phyloP scores from a whole-genome alignment of 129 eudicot species.

The Artemisia tridentata region DNA sequence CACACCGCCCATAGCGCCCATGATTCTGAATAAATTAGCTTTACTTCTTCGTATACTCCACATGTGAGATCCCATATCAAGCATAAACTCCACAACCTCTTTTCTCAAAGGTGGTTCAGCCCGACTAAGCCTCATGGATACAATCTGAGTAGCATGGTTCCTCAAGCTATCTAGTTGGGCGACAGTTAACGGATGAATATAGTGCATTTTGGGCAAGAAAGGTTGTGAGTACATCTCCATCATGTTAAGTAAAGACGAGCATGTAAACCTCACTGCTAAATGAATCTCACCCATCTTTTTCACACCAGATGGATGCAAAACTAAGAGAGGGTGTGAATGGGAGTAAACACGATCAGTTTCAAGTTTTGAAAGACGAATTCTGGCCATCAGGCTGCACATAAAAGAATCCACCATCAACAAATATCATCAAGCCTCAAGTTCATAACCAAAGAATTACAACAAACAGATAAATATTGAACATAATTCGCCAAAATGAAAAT shows the following conservation, averaged over 20 bases:
- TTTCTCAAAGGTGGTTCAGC: constrained; percentile 79
- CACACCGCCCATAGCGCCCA: constrained; percentile 52
- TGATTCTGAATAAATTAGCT: constrained; percentile 62
- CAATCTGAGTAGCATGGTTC: constrained; percentile 56
- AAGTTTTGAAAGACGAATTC: constrained; percentile 70
- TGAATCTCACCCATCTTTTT: constrained; percentile 91
- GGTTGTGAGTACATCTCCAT: constrained; percentile 61
- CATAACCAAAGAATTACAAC: background rate
- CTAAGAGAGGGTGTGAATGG: constrained; percentile 67
- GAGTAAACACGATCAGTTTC: constrained; percentile 79
- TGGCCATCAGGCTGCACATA: constrained; percentile 63
- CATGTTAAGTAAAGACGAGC: constrained; percentile 57
- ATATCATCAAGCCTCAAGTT: background rate
- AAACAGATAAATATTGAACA: background rate
- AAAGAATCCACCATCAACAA: background rate
- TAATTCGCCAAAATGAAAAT: no score
- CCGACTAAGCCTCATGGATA: constrained; percentile 64
- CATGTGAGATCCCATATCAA: constrained; percentile 62
- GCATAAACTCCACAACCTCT: constrained; percentile 76
- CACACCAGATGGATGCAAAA: constrained; percentile 70
- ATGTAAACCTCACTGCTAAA: constrained; percentile 65
- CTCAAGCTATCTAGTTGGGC: constrained; percentile 58
- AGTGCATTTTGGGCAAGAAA: constrained; percentile 81
- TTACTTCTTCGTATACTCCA: constrained; percentile 91
- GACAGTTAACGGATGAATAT: constrained; percentile 50